These are phyloP conservation scores for Sungouiozyma ichnusensis DNA, from an alignment of 805 yeast genomes.

Conservation along the genomic window DNA sequence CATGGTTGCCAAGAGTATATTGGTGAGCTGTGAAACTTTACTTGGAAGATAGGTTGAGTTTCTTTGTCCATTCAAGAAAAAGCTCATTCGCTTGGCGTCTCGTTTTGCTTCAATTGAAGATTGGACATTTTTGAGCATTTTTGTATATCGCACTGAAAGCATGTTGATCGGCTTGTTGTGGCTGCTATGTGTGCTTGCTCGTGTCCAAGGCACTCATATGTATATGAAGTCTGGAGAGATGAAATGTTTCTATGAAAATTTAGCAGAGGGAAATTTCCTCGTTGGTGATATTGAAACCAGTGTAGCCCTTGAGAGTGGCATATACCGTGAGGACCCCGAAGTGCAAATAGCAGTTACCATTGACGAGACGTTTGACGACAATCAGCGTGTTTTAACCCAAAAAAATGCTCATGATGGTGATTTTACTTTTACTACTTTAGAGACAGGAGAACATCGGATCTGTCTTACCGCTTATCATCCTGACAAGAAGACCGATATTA, in stretches of 20 bases:
- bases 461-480: slow-evolving; percentile 54
- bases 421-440: slow-evolving; percentile 73
- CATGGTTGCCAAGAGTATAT: too few species aligned
- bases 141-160: too few species aligned
- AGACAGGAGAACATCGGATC: slow-evolving; percentile 74
- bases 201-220: slow-evolving; percentile 43
- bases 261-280: slow-evolving; percentile 67
- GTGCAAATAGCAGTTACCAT: slow-evolving; percentile 38
- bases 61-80: too few species aligned
- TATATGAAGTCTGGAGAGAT: slow-evolving; percentile 67
- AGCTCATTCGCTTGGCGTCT: too few species aligned
- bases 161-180: too few species aligned
- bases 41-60: too few species aligned
- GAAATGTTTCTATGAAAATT: slow-evolving; percentile 76
- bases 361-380: slow-evolving; percentile 67
- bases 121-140: too few species aligned
- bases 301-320: slow-evolving; percentile 37
- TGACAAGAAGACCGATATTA: slow-evolving; percentile 37
- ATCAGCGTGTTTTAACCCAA: slow-evolving; percentile 68
- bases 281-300: slow-evolving; percentile 67
- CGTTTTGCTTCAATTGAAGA: too few species aligned
- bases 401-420: slow-evolving; percentile 50
- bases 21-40: too few species aligned
- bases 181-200: background rate
- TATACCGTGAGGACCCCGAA: slow-evolving; percentile 42